Percentiles rank a stretch among this genome's conserved stretches.
These are phyloP conservation scores for Suillus alpinus DNA, from an alignment of 768 basidiomycete genomes.

Conservation along the genomic window DNA sequence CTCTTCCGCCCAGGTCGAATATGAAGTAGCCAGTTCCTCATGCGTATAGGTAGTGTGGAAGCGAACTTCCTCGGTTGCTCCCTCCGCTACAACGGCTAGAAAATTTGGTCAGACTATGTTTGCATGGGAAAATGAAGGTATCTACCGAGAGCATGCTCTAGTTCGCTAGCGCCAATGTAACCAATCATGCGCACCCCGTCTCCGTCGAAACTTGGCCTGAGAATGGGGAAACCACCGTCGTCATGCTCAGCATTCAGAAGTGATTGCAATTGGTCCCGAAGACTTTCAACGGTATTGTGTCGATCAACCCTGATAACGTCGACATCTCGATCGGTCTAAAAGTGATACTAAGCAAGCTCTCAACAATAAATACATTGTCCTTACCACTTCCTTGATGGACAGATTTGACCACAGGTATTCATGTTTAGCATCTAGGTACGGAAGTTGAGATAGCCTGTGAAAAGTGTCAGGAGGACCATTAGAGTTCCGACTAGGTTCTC, in stretches of 20 bases:
- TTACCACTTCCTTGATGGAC: conserved; percentile 75
- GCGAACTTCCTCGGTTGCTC: conserved; percentile 60
- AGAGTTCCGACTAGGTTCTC: conserved; percentile 11
- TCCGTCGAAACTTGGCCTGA: conserved; percentile 46
- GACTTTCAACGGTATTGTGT: conserved; percentile 71
- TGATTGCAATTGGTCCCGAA: conserved; percentile 66
- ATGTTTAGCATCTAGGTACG: conserved; percentile 89
- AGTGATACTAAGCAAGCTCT: not conserved
- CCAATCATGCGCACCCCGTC: conserved; percentile 71
- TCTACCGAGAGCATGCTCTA: conserved; percentile 89
- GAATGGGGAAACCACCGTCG: conserved; percentile 85
- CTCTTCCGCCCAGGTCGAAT: conserved; percentile 56
- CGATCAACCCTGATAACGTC: conserved; percentile 71
- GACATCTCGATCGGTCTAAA: conserved; percentile 63
- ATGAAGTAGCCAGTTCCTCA: conserved; percentile 48
- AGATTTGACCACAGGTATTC: conserved; percentile 84
- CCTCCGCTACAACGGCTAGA: conserved; percentile 72
- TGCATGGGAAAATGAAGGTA: conserved; percentile 11
- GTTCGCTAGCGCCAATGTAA: conserved; percentile 88
- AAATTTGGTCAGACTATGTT: conserved; percentile 1
- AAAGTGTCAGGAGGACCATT: not conserved
- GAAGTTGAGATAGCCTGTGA: conserved; percentile 71
- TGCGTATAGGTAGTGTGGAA: conserved; percentile 54
- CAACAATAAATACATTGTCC: conserved; percentile 22
- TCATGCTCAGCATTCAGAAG: conserved; percentile 60